Evolutionary conservation across 108 stramenopile species (phyloP).

Genomic region (Cylindrotheca closterium): DNA sequence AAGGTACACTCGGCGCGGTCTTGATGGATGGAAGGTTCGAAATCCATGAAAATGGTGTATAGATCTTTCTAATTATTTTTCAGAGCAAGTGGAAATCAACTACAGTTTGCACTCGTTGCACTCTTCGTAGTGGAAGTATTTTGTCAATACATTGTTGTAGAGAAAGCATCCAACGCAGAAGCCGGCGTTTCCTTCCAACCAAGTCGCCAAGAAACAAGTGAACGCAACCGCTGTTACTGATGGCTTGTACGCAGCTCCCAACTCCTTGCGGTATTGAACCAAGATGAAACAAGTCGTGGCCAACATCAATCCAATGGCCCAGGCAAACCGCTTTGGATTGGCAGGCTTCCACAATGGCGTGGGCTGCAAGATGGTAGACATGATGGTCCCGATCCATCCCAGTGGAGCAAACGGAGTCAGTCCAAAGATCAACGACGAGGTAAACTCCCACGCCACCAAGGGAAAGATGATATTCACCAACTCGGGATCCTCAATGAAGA

Average conservation of each 20-base stretch:
- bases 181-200: conserved; percentile 49
- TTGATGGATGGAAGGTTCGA: no score
- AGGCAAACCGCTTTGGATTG: conserved; percentile 55
- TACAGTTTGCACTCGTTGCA: conserved; percentile 59
- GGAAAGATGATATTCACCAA: conserved; percentile 34
- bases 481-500: conserved; percentile 27
- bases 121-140: conserved; percentile 36
- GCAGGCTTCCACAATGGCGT: conserved; percentile 55
- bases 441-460: conserved; percentile 44
- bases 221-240: conserved; percentile 20
- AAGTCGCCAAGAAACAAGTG: conserved; percentile 38
- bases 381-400: conserved; percentile 34
- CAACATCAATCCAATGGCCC: conserved; percentile 58
- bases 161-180: conserved; percentile 61
- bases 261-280: conserved; percentile 20
- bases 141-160: conserved; percentile 43
- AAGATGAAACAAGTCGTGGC: conserved; percentile 38
- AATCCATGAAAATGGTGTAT: no score
- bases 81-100: no score
- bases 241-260: conserved; percentile 20
- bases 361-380: conserved; percentile 33
- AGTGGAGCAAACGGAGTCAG: conserved; percentile 56
- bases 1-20: no score
- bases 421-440: conserved; percentile 34
- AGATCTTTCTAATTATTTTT: no score